phyloP scores from a whole-genome alignment of 2,329 filamentous ascomycete genomes.

The Blastomyces gilchristii region DNA sequence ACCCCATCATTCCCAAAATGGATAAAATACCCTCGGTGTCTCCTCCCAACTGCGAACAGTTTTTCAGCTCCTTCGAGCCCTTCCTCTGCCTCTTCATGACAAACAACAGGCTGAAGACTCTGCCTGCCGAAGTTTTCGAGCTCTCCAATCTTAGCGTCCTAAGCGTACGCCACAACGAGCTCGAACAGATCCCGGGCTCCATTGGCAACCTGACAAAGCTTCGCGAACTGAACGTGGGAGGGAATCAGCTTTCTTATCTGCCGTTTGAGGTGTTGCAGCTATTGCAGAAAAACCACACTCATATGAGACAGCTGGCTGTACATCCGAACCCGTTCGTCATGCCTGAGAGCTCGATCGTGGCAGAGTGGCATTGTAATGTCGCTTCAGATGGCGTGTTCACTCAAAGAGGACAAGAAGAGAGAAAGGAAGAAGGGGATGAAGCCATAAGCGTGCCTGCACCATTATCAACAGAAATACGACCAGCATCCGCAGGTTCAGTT shows the following conservation, averaged over 20 bases:
- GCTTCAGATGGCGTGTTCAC: constrained; percentile 10
- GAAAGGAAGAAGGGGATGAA: neutral
- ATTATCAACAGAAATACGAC: neutral
- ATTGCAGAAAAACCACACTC: constrained; percentile 23
- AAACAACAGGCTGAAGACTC: constrained; percentile 30
- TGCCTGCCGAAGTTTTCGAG: constrained; percentile 35
- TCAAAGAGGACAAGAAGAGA: neutral
- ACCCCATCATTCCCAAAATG: constrained; percentile 23
- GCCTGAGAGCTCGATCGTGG: constrained; percentile 18
- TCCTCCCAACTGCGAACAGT: constrained; percentile 24
- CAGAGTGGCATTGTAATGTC: constrained; percentile 23
- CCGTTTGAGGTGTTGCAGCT: constrained; percentile 39
- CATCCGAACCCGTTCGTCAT: constrained; percentile 32
- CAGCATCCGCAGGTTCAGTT: neutral
- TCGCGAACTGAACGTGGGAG: constrained; percentile 37
- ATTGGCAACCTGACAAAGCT: constrained; percentile 35
- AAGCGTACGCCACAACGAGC: constrained; percentile 38
- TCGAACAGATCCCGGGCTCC: constrained; percentile 32
- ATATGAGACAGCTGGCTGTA: constrained; percentile 30
- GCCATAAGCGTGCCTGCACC: neutral
- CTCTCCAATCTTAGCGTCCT: constrained; percentile 34
- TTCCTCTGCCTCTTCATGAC: constrained; percentile 36
- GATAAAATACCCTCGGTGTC: neutral
- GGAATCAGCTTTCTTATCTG: constrained; percentile 34
- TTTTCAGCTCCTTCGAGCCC: constrained; percentile 32